These are phyloP conservation scores for Ogataea pilisensis DNA, from an alignment of 805 yeast genomes.

Conservation along the genomic window DNA sequence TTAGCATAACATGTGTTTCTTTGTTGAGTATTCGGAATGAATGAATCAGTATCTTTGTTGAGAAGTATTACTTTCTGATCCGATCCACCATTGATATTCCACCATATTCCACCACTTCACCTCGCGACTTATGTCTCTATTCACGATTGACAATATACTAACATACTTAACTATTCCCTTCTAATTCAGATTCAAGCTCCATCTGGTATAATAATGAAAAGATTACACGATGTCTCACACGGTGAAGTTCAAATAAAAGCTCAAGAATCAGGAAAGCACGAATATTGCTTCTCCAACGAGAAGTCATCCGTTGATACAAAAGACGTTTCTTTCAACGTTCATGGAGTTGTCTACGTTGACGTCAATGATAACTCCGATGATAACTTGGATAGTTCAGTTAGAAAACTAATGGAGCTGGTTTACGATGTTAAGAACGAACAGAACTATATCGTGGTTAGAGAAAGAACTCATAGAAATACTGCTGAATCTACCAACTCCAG, in stretches of 20 bases:
- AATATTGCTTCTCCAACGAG: slow-evolving; percentile 91
- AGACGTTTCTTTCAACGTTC: slow-evolving; percentile 93
- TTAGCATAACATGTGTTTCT: no score
- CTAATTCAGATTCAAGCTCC: slow-evolving; percentile 25
- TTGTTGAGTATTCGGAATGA: no score
- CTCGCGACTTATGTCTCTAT: no score
- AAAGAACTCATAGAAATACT: slow-evolving; percentile 96
- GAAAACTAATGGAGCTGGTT: slow-evolving; percentile 67
- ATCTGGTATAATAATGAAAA: slow-evolving; percentile 46
- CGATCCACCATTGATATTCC: no score
- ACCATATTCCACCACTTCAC: no score
- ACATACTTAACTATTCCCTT: not conserved
- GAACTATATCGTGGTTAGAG: slow-evolving; percentile 89
- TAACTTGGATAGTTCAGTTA: slow-evolving; percentile 79
- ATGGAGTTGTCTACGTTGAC: slow-evolving; percentile 86
- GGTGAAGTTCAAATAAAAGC: slow-evolving; percentile 76
- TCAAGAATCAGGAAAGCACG: slow-evolving; percentile 63
- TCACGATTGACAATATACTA: slow-evolving; percentile 1
- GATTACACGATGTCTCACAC: slow-evolving; percentile 59
- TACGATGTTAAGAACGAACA: slow-evolving; percentile 90
- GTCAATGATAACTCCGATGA: slow-evolving; percentile 62
- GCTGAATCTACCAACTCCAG: slow-evolving; percentile 97
- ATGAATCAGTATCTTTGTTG: no score
- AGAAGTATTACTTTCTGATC: no score
- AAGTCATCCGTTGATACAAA: slow-evolving; percentile 65